Evolutionary conservation across 1,139 yeast genomes (phyloP), one percentile per base, ranked within the genome.

Genomic region (Saccharomyces uvarum): DNA sequence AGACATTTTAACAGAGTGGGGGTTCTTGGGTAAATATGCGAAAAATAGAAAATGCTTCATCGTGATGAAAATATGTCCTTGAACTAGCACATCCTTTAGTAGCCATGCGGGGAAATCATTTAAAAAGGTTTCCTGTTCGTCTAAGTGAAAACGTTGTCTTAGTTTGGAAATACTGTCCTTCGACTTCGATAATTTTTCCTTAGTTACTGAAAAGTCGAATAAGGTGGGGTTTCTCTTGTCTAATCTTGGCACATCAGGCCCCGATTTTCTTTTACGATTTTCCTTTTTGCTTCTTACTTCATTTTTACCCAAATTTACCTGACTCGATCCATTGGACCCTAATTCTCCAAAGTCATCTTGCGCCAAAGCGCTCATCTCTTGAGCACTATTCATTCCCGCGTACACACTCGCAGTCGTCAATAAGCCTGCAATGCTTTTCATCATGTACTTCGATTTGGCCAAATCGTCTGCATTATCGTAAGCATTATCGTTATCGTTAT

Each of bases 61-160:
- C 2, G 97, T 90, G 41, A 91, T 70, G 63, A 87, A 87, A 14
- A 89, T 69, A 62, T 87, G 91, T 1, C 98, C 98, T 68, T 90
- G 97, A 31, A 90, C 72, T 41, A 91, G 73, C 0, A 91, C 95
- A 63, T 88, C 96, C 58, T 84, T 80, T 54, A 89, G 75, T 47
- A 91, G 73, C 96, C 97, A 91, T 33, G 90, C 82, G 5, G 86
- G 79, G 63, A 77, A 86, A 59, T 84, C 83, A 13, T 78, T 78
- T 47, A 77, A 65, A 57, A 84, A 77, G 28, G 70, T 68, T 59
- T 84, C 90, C 48, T 77, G 76, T 32, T 76, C 78, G 16, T 71
- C 70, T 24, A 84, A 65, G 3, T 67, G 67, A 54, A 77, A 77
- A 1, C 70, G 69, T 2, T 63, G 59, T 29, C 64, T 64, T 46